Evolutionary conservation across 192 early-diverging fungal genomes (phyloP), one percentile per base, ranked within the genome.

Genomic region (Podila epigama): DNA sequence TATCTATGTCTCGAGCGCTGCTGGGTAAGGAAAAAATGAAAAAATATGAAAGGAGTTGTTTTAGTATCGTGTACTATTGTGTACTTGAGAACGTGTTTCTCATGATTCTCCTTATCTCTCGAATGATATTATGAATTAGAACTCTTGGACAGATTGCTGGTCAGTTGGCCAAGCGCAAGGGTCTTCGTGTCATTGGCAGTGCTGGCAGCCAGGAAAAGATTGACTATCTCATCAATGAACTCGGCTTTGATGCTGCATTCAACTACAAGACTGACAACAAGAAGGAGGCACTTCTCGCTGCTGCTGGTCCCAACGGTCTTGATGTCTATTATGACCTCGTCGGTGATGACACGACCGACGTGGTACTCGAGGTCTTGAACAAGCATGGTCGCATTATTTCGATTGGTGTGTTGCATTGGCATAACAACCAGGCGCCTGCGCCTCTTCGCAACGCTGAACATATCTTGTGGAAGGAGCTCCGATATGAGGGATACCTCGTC

Each of bases 271-370:
- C 71, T 27, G 42, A 75, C 33, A 64, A 67, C 40, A 36, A 20
- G 13, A 63, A 63, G 15, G 25, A 54, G 12, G 52, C 20, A 0
- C 36, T 42, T 27, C 40, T 67, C 29, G 58, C n/a, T 4, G 33
- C 27, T 1, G 58, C 48, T 11, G 63, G 44, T 1, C 50, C 56
- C 27, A 25, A 62, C 4, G 71, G 71, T 0, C 86, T 97, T 56
- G 95, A 97, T 66, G 87, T 96, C 20, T 95, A 96, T 70, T 95
- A 89, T 79, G 93, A 96, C 56, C 87, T 92, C 44, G 92, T 96
- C 28, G 92, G 91, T 10, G 64, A 40, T 13, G 72, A 63, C 10
- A 77, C 72, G 2, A 12, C 68, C 9, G 72, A 77, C 32, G 59
- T 77, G 35, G 72, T 50, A 16, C 36, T 77, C 33, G 66, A 77